Evolutionary conservation across 331 rosid genomes (phyloP).

Genomic region (Saraca asoca): DNA sequence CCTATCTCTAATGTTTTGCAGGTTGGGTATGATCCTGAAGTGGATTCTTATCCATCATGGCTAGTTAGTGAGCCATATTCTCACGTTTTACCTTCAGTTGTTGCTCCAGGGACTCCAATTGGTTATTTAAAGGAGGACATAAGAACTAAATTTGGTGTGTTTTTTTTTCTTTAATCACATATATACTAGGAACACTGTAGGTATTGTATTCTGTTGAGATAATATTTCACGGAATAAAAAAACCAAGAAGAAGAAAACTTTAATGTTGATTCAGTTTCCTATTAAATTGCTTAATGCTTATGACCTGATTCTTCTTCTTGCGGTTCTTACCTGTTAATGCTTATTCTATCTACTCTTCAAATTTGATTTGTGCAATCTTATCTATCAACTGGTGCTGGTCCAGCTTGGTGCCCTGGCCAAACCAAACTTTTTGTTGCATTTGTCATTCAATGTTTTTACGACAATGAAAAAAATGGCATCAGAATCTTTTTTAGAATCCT

Average conservation of each 20-base stretch:
- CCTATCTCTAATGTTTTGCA: slow-evolving; percentile 38
- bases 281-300: no score
- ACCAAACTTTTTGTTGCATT: background rate
- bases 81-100: slow-evolving; percentile 70
- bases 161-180: slow-evolving; percentile 21
- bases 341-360: background rate
- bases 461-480: background rate
- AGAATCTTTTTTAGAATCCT: slow-evolving; percentile 10
- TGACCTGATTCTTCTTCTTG: no score
- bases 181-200: background rate
- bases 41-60: slow-evolving; percentile 88
- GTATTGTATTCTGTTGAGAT: slow-evolving; percentile 4
- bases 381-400: background rate
- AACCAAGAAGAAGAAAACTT: background rate
- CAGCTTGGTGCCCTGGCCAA: slow-evolving; percentile 8
- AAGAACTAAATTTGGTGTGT: slow-evolving; percentile 55
- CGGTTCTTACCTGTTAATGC: no score
- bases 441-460: background rate
- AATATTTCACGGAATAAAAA: slow-evolving; percentile 1
- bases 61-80: slow-evolving; percentile 71
- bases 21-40: slow-evolving; percentile 98
- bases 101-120: slow-evolving; percentile 83
- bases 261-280: no score
- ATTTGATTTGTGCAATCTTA: slow-evolving; percentile 12
- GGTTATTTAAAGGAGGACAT: slow-evolving; percentile 66